phyloP scores from a whole-genome alignment of 129 eudicot genomes.

The Calendula officinalis region DNA sequence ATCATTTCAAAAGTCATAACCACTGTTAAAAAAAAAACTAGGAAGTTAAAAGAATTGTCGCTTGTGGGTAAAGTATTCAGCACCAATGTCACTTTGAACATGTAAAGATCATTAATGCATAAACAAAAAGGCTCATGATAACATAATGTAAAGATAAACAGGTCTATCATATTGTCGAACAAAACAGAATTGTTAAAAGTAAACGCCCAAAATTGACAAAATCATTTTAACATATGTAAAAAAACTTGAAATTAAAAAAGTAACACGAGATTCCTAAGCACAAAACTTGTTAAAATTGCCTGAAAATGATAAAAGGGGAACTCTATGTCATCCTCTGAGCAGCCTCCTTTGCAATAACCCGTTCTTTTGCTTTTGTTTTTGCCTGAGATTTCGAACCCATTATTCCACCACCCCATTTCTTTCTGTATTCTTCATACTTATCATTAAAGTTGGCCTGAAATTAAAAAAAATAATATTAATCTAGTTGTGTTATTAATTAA shows the following conservation, averaged over 20 bases:
- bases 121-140: not conserved
- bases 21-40: too few relatives aligned
- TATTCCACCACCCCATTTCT: constrained; percentile 91
- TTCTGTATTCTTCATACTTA: constrained; percentile 70
- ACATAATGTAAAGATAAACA: not conserved
- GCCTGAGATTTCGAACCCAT: constrained; percentile 92
- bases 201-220: constrained; percentile 18
- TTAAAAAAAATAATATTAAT: not conserved
- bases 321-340: constrained; percentile 63
- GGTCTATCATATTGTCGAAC: not conserved
- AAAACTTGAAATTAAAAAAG: not conserved
- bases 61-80: not conserved
- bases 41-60: too few relatives aligned
- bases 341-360: constrained; percentile 77
- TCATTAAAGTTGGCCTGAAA: constrained; percentile 86
- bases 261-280: constrained; percentile 1
- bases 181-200: not conserved
- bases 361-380: constrained; percentile 75
- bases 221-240: constrained; percentile 17
- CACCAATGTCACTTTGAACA: not conserved
- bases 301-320: constrained; percentile 5
- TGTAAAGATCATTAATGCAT: not conserved
- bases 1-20: too few relatives aligned
- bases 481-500: not conserved
- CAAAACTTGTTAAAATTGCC: not conserved